Evolutionary conservation across 2,329 filamentous ascomycete genomes (phyloP).

Genomic region (Aureobasidium sp.): DNA sequence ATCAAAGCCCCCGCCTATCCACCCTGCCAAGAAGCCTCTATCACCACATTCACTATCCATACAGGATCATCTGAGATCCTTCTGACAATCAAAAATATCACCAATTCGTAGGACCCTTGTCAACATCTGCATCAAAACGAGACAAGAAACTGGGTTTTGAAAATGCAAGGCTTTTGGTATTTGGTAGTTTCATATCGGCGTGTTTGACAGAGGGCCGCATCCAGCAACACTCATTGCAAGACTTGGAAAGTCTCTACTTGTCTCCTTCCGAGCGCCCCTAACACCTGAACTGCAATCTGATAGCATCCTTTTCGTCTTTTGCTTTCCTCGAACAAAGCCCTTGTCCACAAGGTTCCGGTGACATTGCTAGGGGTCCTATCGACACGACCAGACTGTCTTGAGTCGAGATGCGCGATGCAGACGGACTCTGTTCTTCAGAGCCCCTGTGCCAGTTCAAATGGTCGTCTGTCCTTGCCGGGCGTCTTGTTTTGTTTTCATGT

Average conservation of each 20-base stretch:
- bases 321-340: too few species aligned
- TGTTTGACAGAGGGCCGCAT: background rate
- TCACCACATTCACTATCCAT: too few species aligned
- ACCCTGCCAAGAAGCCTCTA: background rate
- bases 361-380: background rate
- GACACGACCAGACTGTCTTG: background rate
- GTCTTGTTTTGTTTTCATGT: background rate
- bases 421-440: too few species aligned
- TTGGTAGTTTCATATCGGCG: background rate
- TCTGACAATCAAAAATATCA: too few species aligned
- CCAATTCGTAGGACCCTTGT: too few species aligned
- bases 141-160: too few species aligned
- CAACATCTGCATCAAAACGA: too few species aligned
- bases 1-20: background rate
- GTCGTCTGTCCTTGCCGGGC: background rate
- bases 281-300: background rate
- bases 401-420: too few species aligned
- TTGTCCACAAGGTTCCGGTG: background rate
- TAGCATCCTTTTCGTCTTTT: background rate
- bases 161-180: conserved; percentile 9
- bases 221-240: background rate
- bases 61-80: too few species aligned
- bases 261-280: background rate
- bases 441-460: background rate
- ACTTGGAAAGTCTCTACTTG: background rate